Evolutionary conservation across 2,329 filamentous ascomycete species (phyloP).

Genomic region (Colletotrichum spinosum): DNA sequence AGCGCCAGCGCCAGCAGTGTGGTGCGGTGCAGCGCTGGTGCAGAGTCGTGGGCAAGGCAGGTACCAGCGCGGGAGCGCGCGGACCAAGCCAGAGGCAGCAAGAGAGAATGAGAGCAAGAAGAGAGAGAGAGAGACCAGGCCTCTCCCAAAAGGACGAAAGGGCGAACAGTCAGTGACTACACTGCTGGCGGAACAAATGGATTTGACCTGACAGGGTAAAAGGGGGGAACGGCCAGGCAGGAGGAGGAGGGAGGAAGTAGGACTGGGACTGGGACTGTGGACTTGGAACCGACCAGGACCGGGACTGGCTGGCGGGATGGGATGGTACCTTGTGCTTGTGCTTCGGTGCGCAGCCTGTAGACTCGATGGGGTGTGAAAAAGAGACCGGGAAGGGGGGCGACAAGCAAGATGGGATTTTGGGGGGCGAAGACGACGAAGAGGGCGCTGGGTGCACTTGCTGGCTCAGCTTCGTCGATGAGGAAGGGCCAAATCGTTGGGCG

Average conservation of each 20-base stretch:
- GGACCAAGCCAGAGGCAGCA: conserved; percentile 30
- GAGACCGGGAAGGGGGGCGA: conserved; percentile 4
- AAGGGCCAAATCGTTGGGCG: neutral
- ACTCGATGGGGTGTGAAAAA: conserved; percentile 22
- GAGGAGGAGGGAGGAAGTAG: neutral
- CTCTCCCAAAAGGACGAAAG: no score
- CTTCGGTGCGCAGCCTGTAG: conserved; percentile 28
- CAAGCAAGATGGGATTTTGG: conserved; percentile 24
- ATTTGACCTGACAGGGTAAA: conserved; percentile 1
- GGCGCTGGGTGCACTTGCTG: neutral
- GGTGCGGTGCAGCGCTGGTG: conserved; percentile 23
- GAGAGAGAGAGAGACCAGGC: conserved; percentile 6
- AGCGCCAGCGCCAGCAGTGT: conserved; percentile 25
- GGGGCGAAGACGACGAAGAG: neutral
- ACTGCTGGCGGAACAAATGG: conserved; percentile 11
- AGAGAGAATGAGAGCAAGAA: conserved; percentile 23
- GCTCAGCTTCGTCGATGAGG: neutral
- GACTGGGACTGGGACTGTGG: conserved; percentile 10
- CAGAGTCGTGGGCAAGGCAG: conserved; percentile 35
- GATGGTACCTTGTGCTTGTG: conserved; percentile 22
- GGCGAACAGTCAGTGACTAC: conserved; percentile 21
- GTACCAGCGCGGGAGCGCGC: conserved; percentile 34
- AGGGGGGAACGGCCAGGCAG: no score
- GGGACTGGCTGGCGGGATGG: conserved; percentile 32
- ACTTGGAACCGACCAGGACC: neutral